A percentile compares a stretch with the other conserved stretches of the same genome.
phyloP scores from a whole-genome alignment of 2,329 filamentous ascomycete species.

The Ceratocystiopsis minuta region DNA sequence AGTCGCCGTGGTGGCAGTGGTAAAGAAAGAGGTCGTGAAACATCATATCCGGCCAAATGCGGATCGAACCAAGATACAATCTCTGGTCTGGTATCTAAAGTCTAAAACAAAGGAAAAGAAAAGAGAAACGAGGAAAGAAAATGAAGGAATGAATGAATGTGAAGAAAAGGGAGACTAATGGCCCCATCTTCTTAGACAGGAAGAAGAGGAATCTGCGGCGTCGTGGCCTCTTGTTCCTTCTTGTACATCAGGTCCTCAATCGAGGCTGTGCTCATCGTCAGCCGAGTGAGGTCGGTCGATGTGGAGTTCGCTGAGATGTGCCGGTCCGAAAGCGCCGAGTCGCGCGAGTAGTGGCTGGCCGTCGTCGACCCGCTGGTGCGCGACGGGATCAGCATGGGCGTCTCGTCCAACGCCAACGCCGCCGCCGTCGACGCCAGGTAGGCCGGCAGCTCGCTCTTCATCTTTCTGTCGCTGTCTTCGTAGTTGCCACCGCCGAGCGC shows the following conservation, averaged over 20 bases:
- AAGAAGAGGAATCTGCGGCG: not conserved
- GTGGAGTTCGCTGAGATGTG: slow-evolving; percentile 36
- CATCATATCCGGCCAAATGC: slow-evolving; percentile 1
- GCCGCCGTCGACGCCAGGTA: slow-evolving; percentile 22
- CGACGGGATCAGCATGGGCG: slow-evolving; percentile 18
- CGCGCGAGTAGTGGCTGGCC: slow-evolving; percentile 27
- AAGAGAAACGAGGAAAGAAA: not conserved
- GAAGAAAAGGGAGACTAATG: not conserved
- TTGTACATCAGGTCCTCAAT: slow-evolving; percentile 14
- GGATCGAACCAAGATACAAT: not conserved
- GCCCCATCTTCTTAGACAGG: not conserved
- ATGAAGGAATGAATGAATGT: not conserved
- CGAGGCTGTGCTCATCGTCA: slow-evolving; percentile 34
- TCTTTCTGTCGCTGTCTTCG: slow-evolving; percentile 16
- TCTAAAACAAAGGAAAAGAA: not conserved
- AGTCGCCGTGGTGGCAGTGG: not conserved
- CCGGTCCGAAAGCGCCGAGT: slow-evolving; percentile 29
- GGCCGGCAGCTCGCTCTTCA: slow-evolving; percentile 8
- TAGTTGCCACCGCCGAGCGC: not conserved
- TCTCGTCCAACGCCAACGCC: slow-evolving; percentile 16
- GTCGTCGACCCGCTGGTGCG: slow-evolving; percentile 39
- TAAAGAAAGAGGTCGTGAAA: slow-evolving; percentile 4
- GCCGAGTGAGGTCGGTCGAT: slow-evolving; percentile 33
- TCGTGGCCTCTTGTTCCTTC: not conserved
- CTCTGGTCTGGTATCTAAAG: not conserved